These are phyloP conservation scores for Melastoma candidum DNA, from an alignment of 441 rosid genomes.

Conservation along the genomic window DNA sequence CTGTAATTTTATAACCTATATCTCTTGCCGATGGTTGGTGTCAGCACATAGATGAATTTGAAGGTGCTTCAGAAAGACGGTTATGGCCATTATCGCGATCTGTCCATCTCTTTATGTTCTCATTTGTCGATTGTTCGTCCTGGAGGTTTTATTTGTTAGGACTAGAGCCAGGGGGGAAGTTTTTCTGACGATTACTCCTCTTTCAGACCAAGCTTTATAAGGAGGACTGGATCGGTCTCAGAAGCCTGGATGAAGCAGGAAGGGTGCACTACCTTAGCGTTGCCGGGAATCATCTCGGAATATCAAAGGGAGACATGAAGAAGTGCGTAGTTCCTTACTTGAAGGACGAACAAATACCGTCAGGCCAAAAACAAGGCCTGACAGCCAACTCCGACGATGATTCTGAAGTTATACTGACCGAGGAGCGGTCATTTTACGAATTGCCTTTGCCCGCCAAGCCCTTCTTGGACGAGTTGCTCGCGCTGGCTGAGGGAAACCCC, in stretches of 20 bases:
- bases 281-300: constrained; percentile 51
- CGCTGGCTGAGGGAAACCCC: constrained; percentile 12
- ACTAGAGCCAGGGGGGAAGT: too few species aligned
- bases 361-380: constrained; percentile 4
- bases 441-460: constrained; percentile 28
- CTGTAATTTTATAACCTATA: too few species aligned
- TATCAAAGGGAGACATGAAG: constrained; percentile 38
- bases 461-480: constrained; percentile 25
- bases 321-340: constrained; percentile 46
- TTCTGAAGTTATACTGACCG: constrained; percentile 14
- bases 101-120: too few species aligned
- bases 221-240: constrained; percentile 73
- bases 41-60: too few species aligned
- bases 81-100: too few species aligned
- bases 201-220: constrained; percentile 53
- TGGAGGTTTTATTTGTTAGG: too few species aligned
- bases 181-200: neutral
- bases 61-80: too few species aligned
- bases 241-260: constrained; percentile 41
- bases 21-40: too few species aligned
- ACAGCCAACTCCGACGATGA: constrained; percentile 3
- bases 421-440: constrained; percentile 20
- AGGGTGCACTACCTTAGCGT: constrained; percentile 44
- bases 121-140: too few species aligned
- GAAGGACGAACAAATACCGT: constrained; percentile 16